A percentile compares a stretch with the other conserved stretches of the same genome.
These are phyloP conservation scores for Bromus sterilis DNA, from an alignment of 176 grass and related monocot species.

Conservation along the genomic window DNA sequence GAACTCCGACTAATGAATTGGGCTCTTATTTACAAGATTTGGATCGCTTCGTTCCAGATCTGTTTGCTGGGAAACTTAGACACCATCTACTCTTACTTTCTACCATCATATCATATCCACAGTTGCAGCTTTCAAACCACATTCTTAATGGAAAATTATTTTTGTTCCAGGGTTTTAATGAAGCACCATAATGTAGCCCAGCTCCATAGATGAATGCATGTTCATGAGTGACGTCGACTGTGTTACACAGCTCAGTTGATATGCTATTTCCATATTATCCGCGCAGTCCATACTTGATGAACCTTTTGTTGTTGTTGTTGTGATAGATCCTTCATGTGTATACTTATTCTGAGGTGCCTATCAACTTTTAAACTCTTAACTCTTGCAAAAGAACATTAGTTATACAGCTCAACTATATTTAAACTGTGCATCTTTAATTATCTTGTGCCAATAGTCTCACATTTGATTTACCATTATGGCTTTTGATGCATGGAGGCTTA, in stretches of 20 bases:
- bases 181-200: not conserved
- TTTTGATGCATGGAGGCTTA: not conserved
- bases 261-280: not conserved
- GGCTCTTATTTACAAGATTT: constrained; percentile 9
- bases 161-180: constrained; percentile 3
- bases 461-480: not conserved
- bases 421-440: not conserved
- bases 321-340: constrained; percentile 10
- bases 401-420: not conserved
- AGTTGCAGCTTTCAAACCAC: not conserved
- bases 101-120: not conserved
- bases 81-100: not conserved
- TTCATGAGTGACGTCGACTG: not conserved
- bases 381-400: not conserved
- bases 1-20: not conserved
- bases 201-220: constrained; percentile 15
- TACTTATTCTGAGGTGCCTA: not conserved
- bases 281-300: not conserved
- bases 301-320: not conserved
- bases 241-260: constrained; percentile 18
- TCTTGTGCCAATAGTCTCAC: not conserved
- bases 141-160: not conserved
- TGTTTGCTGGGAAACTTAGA: not conserved
- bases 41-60: not conserved
- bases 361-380: not conserved